Conservation (phyloP, 495 filamentous ascomycete species). For the Xylaria palmicola region DNA sequence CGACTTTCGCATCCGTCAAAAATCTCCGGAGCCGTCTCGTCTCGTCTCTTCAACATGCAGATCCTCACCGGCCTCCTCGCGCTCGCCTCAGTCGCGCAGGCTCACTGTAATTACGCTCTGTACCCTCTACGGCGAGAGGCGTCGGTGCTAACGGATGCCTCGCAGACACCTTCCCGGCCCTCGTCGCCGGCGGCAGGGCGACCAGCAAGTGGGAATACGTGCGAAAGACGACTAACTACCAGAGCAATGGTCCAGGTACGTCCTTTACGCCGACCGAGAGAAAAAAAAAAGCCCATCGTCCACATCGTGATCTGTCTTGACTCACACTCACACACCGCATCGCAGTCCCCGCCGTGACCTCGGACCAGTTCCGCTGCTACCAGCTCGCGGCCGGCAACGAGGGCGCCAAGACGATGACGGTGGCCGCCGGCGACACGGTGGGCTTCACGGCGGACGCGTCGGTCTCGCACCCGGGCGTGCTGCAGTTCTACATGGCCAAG, state of each 20-base stretch:
- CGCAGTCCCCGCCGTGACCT: conserved; percentile 41
- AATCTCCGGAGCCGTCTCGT: background rate
- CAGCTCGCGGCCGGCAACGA: conserved; percentile 35
- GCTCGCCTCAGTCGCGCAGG: conserved; percentile 25
- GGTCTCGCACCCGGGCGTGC: conserved; percentile 42
- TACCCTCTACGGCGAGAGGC: background rate
- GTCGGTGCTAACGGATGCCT: conserved; percentile 3
- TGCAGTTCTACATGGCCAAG: conserved; percentile 45
- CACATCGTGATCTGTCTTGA: background rate
- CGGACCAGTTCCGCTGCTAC: conserved; percentile 46
- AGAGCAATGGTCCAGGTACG: conserved; percentile 39
- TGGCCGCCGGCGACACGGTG: conserved; percentile 40
- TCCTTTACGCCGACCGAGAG: too few species aligned
- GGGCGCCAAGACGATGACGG: conserved; percentile 37
- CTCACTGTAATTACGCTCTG: conserved; percentile 24
- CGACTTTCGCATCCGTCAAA: background rate
- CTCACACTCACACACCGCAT: background rate
- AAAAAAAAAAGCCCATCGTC: too few species aligned
- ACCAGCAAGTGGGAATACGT: conserved; percentile 37
- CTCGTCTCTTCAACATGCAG: conserved; percentile 22
- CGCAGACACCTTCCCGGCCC: conserved; percentile 33
- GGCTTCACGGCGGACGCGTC: conserved; percentile 43
- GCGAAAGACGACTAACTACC: conserved; percentile 38
- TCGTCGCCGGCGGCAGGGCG: conserved; percentile 22
- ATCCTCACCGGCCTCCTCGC: conserved; percentile 21